These are phyloP conservation scores for Sistotremastrum niveocremeum DNA, from an alignment of 768 basidiomycete genomes.

Conservation along the genomic window DNA sequence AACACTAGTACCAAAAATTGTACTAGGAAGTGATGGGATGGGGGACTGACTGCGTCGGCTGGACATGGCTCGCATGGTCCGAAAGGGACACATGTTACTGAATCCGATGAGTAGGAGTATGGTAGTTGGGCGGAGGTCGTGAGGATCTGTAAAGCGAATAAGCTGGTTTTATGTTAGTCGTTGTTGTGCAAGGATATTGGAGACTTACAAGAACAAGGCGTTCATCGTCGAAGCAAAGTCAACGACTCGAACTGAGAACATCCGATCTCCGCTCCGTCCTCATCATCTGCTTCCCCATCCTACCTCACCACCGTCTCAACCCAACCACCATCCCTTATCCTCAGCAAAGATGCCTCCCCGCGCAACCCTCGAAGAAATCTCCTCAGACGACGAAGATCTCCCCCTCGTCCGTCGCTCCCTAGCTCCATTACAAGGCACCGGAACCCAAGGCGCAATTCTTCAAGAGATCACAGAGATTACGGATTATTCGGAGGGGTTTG, in stretches of 20 bases:
- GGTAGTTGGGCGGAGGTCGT: background rate
- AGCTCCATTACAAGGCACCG: slow-evolving; percentile 41
- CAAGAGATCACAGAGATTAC: slow-evolving; percentile 47
- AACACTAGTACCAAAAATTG: background rate
- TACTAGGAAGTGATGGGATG: slow-evolving; percentile 1
- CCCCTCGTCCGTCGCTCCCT: slow-evolving; percentile 51
- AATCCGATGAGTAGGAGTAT: background rate
- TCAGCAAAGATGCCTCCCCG: too few species aligned
- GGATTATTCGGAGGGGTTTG: slow-evolving; percentile 16
- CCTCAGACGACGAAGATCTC: slow-evolving; percentile 81
- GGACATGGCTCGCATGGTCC: slow-evolving; percentile 37
- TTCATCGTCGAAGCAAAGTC: background rate
- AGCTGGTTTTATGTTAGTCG: background rate
- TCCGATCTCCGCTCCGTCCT: too few species aligned
- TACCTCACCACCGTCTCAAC: slow-evolving; percentile 1
- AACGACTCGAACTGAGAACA: background rate
- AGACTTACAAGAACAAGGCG: background rate
- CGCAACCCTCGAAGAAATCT: slow-evolving; percentile 47
- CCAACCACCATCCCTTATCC: slow-evolving; percentile 44
- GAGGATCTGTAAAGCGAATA: background rate
- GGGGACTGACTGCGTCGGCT: slow-evolving; percentile 21
- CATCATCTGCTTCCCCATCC: background rate
- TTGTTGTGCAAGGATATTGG: background rate
- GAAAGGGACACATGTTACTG: slow-evolving; percentile 36
- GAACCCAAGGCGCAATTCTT: slow-evolving; percentile 60